Base-by-base conservation (phyloP, 169 alveolate genomes). In the Cyclospora cayetanensis region DNA sequence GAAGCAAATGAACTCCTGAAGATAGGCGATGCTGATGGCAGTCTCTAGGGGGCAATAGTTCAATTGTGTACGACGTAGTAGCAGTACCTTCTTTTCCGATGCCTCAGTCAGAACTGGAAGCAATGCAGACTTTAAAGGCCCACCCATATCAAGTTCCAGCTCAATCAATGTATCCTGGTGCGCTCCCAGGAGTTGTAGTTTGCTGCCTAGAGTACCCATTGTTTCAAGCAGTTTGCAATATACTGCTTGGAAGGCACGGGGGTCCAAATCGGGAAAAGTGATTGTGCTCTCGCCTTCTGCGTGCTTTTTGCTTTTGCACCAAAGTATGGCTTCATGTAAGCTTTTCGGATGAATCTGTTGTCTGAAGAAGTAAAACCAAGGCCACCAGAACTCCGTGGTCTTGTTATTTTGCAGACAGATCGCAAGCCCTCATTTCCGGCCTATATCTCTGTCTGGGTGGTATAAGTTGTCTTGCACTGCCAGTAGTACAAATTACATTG, bases 201-300 rank as follows among this genome's bases (percentile, higher is more conserved):
- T 55, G 7, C 42, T 63, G 37, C 0, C 42, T 22, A 76, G 55
- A 55, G 29, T 76, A 76, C 25, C 5, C 86, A 76, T 76, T 22
- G 65, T 46, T 66, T 68, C 65, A 50, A 87, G 87, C 70, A 87
- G 86, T 65, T 87, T 77, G 68, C 66, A 34, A 52, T 87, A 87
- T 2, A 66, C 63, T 2, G 92, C 92, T 34, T 87, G 92, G 79
- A 87, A 87, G 22, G 72, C 87, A 43, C 92, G 92, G 5, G 92
- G 92, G 31, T 87, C 92, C 76, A 87, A 29, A 43, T 87, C 92
- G 9, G 80, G 43, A 22, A 46, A 60, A 35, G 80, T 77, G 22
- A 5, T 27, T 12, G 60, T 22, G 31, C 15, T 25, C 79, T 43
- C 68, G 2, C 35, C 70, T n/a, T 87, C 87, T 20, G 20, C 41